phyloP scores from a whole-genome alignment of 768 basidiomycete species.

The Boletales sp. region DNA sequence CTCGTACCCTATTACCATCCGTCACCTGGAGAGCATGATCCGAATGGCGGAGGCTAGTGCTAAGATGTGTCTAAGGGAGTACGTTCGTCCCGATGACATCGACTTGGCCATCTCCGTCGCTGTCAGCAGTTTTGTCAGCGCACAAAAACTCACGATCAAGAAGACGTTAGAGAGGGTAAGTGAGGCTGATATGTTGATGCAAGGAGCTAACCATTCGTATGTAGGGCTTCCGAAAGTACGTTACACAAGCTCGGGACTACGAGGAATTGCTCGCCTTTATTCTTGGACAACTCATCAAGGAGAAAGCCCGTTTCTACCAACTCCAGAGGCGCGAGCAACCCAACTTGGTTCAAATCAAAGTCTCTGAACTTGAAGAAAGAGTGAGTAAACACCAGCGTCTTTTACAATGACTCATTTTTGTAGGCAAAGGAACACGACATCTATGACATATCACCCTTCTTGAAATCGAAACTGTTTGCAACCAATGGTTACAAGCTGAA shows the following conservation, averaged over 20 bases:
- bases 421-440: slow-evolving; percentile 98
- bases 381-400: slow-evolving; percentile 36
- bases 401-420: slow-evolving; percentile 8
- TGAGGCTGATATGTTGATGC: neutral
- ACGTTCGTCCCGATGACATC: slow-evolving; percentile 93
- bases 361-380: slow-evolving; percentile 82
- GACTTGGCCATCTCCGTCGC: slow-evolving; percentile 96
- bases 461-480: slow-evolving; percentile 77
- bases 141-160: slow-evolving; percentile 98
- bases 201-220: slow-evolving; percentile 12
- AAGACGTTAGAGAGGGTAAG: slow-evolving; percentile 89
- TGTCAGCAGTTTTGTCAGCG: slow-evolving; percentile 90
- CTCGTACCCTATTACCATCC: slow-evolving; percentile 98
- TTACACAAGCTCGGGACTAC: slow-evolving; percentile 92
- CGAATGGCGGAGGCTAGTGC: slow-evolving; percentile 98
- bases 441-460: slow-evolving; percentile 83
- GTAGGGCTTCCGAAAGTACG: slow-evolving; percentile 95
- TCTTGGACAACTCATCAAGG: slow-evolving; percentile 90
- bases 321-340: slow-evolving; percentile 76
- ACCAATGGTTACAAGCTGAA: slow-evolving; percentile 85
- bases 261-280: slow-evolving; percentile 94
- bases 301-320: slow-evolving; percentile 83
- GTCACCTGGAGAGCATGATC: slow-evolving; percentile 98
- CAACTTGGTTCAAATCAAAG: slow-evolving; percentile 67
- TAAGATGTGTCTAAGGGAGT: slow-evolving; percentile 97